Percentiles rank a stretch among this genome's conserved stretches.
Evolutionary conservation across 208 protist species (phyloP).

Genomic region (Zelonia costaricensis): DNA sequence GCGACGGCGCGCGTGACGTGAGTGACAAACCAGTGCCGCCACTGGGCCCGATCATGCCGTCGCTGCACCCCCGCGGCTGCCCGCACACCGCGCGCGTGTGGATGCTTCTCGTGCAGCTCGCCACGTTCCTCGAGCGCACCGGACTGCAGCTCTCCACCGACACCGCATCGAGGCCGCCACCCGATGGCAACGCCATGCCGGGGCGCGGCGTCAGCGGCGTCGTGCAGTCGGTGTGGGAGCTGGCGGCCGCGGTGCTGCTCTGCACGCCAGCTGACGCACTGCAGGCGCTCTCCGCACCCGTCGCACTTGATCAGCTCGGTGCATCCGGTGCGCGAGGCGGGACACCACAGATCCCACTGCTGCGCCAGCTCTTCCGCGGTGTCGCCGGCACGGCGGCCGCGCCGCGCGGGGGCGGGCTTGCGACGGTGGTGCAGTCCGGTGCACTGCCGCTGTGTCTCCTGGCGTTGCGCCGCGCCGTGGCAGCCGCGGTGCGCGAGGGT

Average conservation of each 20-base stretch:
- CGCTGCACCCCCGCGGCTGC: slow-evolving; percentile 1
- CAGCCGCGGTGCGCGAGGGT: slow-evolving; percentile 13
- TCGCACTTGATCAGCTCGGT: background rate
- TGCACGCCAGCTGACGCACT: slow-evolving; percentile 5
- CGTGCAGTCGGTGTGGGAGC: slow-evolving; percentile 18
- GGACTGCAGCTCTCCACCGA: background rate
- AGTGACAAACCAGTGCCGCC: background rate
- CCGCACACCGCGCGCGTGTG: slow-evolving; percentile 22
- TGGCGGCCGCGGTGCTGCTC: slow-evolving; percentile 16
- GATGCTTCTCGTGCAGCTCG: slow-evolving; percentile 16
- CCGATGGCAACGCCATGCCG: background rate
- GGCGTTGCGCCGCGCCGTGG: slow-evolving; percentile 11
- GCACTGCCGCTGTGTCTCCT: slow-evolving; percentile 20
- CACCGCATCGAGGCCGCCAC: background rate
- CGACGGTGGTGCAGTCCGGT: slow-evolving; percentile 4
- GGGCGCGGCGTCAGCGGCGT: background rate
- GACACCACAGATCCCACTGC: background rate
- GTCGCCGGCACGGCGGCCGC: background rate
- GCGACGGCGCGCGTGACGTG: background rate
- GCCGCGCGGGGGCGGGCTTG: background rate
- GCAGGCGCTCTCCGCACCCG: background rate
- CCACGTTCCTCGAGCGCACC: slow-evolving; percentile 11
- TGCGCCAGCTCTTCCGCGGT: slow-evolving; percentile 8
- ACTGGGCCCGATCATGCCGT: background rate
- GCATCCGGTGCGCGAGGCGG: background rate